Conservation (phyloP, 257 asterid genomes). For the Petunia secreta region DNA sequence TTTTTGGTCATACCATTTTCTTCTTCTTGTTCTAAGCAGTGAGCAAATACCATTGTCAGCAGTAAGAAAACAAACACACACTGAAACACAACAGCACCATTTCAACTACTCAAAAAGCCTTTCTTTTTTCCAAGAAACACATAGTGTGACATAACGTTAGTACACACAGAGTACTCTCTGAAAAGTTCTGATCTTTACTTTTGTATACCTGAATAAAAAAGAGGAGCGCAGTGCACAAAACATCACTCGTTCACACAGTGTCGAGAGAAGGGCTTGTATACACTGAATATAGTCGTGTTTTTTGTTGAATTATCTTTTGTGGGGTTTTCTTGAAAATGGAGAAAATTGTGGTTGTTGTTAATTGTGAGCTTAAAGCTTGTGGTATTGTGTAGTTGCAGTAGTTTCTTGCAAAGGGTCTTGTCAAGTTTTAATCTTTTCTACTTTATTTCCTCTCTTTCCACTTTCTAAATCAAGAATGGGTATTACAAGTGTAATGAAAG, state of each 20-base stretch:
- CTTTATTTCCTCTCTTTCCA: slow-evolving; percentile 27
- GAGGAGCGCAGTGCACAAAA: not conserved
- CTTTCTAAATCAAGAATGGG: slow-evolving; percentile 52
- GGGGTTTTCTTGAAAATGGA: slow-evolving; percentile 53
- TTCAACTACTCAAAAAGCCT: not conserved
- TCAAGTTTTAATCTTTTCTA: slow-evolving; percentile 24
- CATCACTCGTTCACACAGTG: not conserved
- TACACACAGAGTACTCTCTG: slow-evolving; percentile 6
- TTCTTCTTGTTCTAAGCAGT: slow-evolving; percentile 39
- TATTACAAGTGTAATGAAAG: slow-evolving; percentile 45
- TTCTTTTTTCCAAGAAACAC: slow-evolving; percentile 22
- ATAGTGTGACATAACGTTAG: slow-evolving; percentile 28
- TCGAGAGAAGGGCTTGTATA: not conserved
- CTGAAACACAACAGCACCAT: slow-evolving; percentile 13
- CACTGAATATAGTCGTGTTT: not conserved
- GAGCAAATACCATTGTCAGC: slow-evolving; percentile 37
- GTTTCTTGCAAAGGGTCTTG: slow-evolving; percentile 35
- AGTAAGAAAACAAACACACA: slow-evolving; percentile 29
- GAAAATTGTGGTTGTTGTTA: slow-evolving; percentile 54
- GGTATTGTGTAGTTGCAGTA: slow-evolving; percentile 87
- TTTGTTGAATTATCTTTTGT: slow-evolving; percentile 16
- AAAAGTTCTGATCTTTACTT: slow-evolving; percentile 48
- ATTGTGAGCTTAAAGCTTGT: slow-evolving; percentile 79
- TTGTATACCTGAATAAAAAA: too few relatives aligned
- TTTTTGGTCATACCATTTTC: slow-evolving; percentile 39